Evolutionary conservation across 306 rosid genomes (phyloP).

Genomic region (Amphicarpaea edgeworthii): DNA sequence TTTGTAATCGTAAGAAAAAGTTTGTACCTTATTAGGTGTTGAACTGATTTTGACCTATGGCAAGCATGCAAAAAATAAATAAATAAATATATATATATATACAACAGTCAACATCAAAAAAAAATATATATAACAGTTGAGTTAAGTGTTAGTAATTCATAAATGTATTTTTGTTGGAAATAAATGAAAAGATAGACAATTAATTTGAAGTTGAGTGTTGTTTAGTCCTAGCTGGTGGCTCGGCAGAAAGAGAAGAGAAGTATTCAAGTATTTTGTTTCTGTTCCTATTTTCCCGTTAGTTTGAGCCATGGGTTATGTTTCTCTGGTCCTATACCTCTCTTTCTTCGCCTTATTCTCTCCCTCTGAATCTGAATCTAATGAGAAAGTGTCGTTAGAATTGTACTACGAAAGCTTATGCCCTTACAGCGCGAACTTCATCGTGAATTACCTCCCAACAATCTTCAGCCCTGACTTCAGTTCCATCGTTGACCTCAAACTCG

Average conservation of each 20-base stretch:
- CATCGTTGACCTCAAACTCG: constrained; percentile 76
- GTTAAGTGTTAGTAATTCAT: no score
- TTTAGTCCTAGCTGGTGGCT: no score
- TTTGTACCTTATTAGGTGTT: not conserved
- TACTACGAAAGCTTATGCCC: constrained; percentile 94
- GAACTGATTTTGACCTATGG: not conserved
- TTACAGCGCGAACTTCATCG: constrained; percentile 69
- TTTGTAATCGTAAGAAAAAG: not conserved
- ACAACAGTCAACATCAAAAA: no score
- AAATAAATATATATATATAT: no score
- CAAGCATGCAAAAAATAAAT: not conserved
- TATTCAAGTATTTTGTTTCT: no score
- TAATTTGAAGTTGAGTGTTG: no score
- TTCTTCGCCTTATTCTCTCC: constrained; percentile 45
- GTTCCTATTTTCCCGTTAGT: no score
- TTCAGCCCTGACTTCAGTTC: constrained; percentile 65
- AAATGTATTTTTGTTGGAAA: no score
- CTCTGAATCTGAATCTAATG: constrained; percentile 50
- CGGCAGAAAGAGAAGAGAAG: no score
- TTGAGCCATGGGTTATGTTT: constrained; percentile 53
- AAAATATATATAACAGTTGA: no score
- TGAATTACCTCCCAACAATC: constrained; percentile 67
- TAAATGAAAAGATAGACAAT: no score
- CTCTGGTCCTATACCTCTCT: constrained; percentile 39
- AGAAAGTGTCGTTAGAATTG: constrained; percentile 67